These are phyloP conservation scores for Tuber melanosporum DNA, from an alignment of 495 filamentous ascomycete genomes.

Conservation along the genomic window DNA sequence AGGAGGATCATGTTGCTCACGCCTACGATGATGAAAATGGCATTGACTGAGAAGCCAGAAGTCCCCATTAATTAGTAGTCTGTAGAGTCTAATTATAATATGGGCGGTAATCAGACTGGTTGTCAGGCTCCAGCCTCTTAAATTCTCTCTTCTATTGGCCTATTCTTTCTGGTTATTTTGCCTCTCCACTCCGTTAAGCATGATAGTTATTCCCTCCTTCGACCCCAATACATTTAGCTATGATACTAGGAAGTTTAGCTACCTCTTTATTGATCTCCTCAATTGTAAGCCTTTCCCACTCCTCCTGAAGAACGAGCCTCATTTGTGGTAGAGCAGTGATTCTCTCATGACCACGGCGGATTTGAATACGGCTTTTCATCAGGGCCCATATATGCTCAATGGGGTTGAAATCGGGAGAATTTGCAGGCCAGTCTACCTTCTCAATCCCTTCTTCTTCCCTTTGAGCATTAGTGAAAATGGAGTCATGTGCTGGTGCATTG, in stretches of 20 bases:
- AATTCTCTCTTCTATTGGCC: not conserved
- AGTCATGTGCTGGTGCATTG: slow-evolving; percentile 6
- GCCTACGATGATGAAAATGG: no score
- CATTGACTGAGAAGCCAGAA: no score
- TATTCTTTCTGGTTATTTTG: not conserved
- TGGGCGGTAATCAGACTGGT: no score
- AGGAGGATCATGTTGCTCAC: no score
- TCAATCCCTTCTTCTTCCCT: not conserved
- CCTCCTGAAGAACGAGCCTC: not conserved
- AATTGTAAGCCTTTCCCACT: slow-evolving; percentile 16
- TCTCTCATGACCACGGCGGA: not conserved
- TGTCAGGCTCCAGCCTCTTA: no score
- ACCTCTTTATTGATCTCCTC: slow-evolving; percentile 24
- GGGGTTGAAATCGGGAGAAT: slow-evolving; percentile 9
- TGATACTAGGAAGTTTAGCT: slow-evolving; percentile 16
- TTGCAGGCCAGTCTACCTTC: slow-evolving; percentile 1
- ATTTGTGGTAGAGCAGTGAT: slow-evolving; percentile 7
- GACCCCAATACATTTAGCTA: not conserved
- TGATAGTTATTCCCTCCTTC: slow-evolving; percentile 11
- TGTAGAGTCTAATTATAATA: no score
- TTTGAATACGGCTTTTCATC: not conserved
- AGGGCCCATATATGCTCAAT: slow-evolving; percentile 12
- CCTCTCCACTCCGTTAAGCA: not conserved
- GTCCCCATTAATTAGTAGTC: no score
- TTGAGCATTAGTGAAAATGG: not conserved